Conservation (phyloP, 2,329 filamentous ascomycete species). For the Paraconiothyrium brasiliense region DNA sequence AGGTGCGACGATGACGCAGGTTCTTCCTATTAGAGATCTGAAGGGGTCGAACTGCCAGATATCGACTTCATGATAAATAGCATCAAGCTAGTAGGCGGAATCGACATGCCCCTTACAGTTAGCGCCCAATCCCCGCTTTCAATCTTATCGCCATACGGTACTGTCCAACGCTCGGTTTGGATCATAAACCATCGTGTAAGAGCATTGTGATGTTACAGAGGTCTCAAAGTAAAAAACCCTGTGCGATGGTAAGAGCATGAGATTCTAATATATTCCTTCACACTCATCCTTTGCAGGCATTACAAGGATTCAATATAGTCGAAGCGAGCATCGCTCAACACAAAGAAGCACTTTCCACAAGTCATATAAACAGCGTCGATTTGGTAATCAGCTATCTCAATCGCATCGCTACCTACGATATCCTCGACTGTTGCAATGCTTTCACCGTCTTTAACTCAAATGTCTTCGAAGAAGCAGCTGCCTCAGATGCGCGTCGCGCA, state of each 20-base stretch:
- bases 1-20: too few relatives aligned
- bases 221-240: not conserved
- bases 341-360: conserved; percentile 52
- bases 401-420: conserved; percentile 60
- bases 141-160: not conserved
- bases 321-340: conserved; percentile 60
- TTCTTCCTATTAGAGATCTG: too few relatives aligned
- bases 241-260: not conserved
- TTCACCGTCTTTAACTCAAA: conserved; percentile 59
- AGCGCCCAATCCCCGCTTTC: conserved; percentile 6
- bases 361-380: conserved; percentile 56
- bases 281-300: not conserved
- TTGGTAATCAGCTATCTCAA: conserved; percentile 58
- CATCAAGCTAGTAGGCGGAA: too few relatives aligned
- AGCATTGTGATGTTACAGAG: not conserved
- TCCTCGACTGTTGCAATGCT: conserved; percentile 55
- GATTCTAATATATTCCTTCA: not conserved
- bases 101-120: not conserved
- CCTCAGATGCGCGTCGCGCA: conserved; percentile 58
- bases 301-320: conserved; percentile 47
- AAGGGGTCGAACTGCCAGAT: too few relatives aligned
- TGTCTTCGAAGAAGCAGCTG: conserved; percentile 58
- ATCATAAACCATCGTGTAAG: not conserved
- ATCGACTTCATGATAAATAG: too few relatives aligned
- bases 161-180: not conserved